Evolutionary conservation across 495 filamentous ascomycete species (phyloP).

Genomic region (Talaromyces thailandensis): DNA sequence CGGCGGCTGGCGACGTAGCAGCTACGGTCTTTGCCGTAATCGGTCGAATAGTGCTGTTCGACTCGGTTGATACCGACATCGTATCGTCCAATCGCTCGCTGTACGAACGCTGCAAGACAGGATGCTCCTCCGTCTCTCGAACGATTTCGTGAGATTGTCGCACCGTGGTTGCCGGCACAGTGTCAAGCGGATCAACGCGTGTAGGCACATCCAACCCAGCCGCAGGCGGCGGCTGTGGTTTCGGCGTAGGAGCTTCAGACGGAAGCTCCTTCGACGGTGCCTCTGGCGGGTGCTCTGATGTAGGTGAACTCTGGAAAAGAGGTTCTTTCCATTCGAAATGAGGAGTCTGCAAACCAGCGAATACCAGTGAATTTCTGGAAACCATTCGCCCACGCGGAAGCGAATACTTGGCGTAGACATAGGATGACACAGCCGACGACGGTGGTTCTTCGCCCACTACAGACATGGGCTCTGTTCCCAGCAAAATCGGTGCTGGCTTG

Average conservation of each 20-base stretch:
- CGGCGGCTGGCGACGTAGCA: constrained; percentile 26
- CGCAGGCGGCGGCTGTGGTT: not conserved
- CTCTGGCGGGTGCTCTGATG: constrained; percentile 23
- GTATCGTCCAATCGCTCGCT: constrained; percentile 38
- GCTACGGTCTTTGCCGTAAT: constrained; percentile 35
- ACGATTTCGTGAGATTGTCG: constrained; percentile 8
- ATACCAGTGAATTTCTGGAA: constrained; percentile 59
- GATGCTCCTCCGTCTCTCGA: not conserved
- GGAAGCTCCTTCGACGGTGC: not conserved
- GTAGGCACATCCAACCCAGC: not conserved
- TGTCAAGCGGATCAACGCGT: constrained; percentile 5
- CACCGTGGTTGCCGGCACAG: not conserved
- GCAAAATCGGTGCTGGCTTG: constrained; percentile 30
- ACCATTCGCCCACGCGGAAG: constrained; percentile 73
- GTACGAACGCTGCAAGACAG: constrained; percentile 8
- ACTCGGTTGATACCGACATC: constrained; percentile 49
- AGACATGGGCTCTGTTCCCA: constrained; percentile 17
- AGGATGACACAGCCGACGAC: constrained; percentile 53
- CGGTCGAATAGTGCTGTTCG: constrained; percentile 56
- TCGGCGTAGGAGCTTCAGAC: not conserved
- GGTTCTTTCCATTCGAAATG: constrained; percentile 55
- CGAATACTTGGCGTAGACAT: constrained; percentile 74
- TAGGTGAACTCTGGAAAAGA: constrained; percentile 41
- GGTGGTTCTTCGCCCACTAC: constrained; percentile 26
- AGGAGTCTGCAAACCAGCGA: constrained; percentile 50